Percentiles rank a stretch among this genome's conserved stretches.
Conservation (phyloP, 2,329 filamentous ascomycete genomes). For the Fusarium pseudograminearum region DNA sequence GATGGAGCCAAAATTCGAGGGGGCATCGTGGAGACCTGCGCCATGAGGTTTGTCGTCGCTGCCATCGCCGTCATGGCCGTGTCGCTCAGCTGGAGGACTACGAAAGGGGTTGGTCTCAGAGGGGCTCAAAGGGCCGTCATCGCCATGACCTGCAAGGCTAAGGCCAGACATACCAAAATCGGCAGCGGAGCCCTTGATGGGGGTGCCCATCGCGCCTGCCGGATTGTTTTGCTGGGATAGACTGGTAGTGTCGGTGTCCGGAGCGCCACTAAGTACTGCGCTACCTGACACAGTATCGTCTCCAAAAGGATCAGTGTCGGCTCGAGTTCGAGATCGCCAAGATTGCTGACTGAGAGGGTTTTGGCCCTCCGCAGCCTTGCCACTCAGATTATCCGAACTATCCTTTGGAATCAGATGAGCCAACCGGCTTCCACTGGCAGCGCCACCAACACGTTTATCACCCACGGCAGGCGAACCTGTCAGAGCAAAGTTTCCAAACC, state of each 20-base stretch:
- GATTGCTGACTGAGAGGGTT: slow-evolving; percentile 57
- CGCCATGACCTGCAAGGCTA: slow-evolving; percentile 68
- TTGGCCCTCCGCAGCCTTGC: slow-evolving; percentile 64
- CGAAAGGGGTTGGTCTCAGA: slow-evolving; percentile 97
- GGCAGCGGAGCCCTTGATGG: slow-evolving; percentile 64
- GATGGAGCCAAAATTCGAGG: slow-evolving; percentile 65
- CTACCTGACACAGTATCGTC: slow-evolving; percentile 74
- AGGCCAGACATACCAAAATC: slow-evolving; percentile 74
- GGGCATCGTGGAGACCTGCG: slow-evolving; percentile 54
- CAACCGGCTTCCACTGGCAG: slow-evolving; percentile 83
- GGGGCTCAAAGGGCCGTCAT: slow-evolving; percentile 83
- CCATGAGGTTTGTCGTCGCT: slow-evolving; percentile 63
- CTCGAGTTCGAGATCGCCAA: slow-evolving; percentile 72
- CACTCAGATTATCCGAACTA: slow-evolving; percentile 71
- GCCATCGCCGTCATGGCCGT: slow-evolving; percentile 72
- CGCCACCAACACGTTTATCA: slow-evolving; percentile 80
- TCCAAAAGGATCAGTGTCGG: slow-evolving; percentile 83
- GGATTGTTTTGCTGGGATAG: slow-evolving; percentile 50
- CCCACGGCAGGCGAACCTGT: slow-evolving; percentile 64
- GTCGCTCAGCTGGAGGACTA: slow-evolving; percentile 84
- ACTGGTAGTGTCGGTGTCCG: slow-evolving; percentile 69
- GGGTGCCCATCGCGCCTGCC: slow-evolving; percentile 63
- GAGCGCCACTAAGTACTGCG: slow-evolving; percentile 79
- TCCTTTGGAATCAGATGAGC: slow-evolving; percentile 88
- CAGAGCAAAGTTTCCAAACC: slow-evolving; percentile 91